These are phyloP conservation scores for Grosmannia serpens DNA, from an alignment of 2,329 filamentous ascomycete species.

Conservation along the genomic window DNA sequence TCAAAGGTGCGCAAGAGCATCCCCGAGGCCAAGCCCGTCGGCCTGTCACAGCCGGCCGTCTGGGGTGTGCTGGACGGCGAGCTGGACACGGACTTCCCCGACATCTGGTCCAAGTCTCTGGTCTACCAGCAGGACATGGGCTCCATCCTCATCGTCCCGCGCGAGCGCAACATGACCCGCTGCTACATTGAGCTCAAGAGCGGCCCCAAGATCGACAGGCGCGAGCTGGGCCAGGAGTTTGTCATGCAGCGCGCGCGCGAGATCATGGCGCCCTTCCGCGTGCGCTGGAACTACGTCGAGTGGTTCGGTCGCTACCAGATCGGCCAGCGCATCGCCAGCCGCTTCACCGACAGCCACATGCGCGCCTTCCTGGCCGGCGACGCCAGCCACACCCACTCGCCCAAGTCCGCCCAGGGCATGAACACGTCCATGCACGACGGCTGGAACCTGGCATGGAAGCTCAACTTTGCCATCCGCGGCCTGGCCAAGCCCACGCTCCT, in stretches of 20 bases:
- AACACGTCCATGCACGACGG: slow-evolving; percentile 51
- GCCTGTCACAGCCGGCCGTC: slow-evolving; percentile 24
- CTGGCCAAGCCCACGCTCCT: slow-evolving; percentile 43
- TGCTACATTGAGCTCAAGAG: slow-evolving; percentile 46
- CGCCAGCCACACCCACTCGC: slow-evolving; percentile 55
- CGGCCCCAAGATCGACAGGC: slow-evolving; percentile 13
- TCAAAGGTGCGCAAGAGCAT: slow-evolving; percentile 59
- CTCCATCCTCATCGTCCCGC: slow-evolving; percentile 62
- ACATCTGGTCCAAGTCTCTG: slow-evolving; percentile 64
- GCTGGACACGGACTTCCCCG: slow-evolving; percentile 60
- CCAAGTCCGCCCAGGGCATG: slow-evolving; percentile 55
- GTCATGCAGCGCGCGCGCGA: slow-evolving; percentile 53
- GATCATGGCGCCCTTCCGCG: slow-evolving; percentile 46
- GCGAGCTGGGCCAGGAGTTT: slow-evolving; percentile 41
- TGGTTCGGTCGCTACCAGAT: slow-evolving; percentile 68
- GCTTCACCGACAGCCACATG: slow-evolving; percentile 52
- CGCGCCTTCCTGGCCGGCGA: slow-evolving; percentile 51
- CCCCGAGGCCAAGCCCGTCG: slow-evolving; percentile 19
- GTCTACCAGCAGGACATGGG: slow-evolving; percentile 56
- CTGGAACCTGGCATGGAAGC: slow-evolving; percentile 51
- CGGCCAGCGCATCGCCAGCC: slow-evolving; percentile 57
- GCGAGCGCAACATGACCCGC: slow-evolving; percentile 61
- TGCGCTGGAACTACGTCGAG: slow-evolving; percentile 48
- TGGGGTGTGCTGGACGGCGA: slow-evolving; percentile 66
- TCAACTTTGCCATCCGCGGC: slow-evolving; percentile 43